Evolutionary conservation across 2,329 filamentous ascomycete species (phyloP).

Genomic region (Simplicillium sp.): DNA sequence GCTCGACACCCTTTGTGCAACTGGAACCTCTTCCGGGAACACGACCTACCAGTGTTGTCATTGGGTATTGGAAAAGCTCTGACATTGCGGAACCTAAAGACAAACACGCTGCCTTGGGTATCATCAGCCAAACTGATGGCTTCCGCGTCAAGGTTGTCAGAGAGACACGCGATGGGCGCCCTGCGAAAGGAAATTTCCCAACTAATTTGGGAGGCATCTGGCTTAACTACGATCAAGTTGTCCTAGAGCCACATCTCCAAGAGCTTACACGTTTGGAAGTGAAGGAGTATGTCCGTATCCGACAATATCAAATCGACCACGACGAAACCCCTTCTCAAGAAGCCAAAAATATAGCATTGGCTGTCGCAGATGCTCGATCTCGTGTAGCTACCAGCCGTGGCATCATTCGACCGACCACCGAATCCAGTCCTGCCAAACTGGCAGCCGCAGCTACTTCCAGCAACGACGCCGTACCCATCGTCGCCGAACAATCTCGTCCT

Average conservation of each 20-base stretch:
- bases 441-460: conserved; percentile 11
- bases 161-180: conserved; percentile 50
- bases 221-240: conserved; percentile 54
- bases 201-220: conserved; percentile 49
- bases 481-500: background rate
- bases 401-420: conserved; percentile 15
- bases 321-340: conserved; percentile 40
- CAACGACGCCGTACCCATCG: background rate
- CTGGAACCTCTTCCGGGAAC: conserved; percentile 39
- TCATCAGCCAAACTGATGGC: conserved; percentile 53
- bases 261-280: conserved; percentile 42
- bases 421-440: conserved; percentile 8
- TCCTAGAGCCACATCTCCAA: conserved; percentile 46
- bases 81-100: conserved; percentile 34
- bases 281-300: conserved; percentile 55
- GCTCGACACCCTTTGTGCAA: conserved; percentile 2
- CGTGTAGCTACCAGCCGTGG: conserved; percentile 13
- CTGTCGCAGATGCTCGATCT: conserved; percentile 39
- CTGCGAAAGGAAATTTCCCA: conserved; percentile 51
- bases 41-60: conserved; percentile 45
- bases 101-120: conserved; percentile 54
- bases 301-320: conserved; percentile 46
- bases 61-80: conserved; percentile 52
- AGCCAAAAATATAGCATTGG: conserved; percentile 38
- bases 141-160: conserved; percentile 54